phyloP scores from a whole-genome alignment of 345 rosid species.

The Garcia nutans region DNA sequence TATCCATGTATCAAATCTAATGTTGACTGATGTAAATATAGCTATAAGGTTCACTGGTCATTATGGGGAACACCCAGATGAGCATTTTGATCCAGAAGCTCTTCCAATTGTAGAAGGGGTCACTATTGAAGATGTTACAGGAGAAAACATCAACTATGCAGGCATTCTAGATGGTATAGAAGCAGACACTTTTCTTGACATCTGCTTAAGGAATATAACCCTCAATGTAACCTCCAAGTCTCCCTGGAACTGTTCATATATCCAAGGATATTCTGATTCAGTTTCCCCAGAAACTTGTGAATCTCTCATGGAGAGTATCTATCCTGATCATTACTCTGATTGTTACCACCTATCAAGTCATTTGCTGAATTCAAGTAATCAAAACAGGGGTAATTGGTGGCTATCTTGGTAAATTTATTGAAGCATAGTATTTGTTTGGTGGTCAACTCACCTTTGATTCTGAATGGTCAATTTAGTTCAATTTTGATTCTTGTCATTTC shows the following conservation, averaged over 20 bases:
- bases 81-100: constrained; percentile 59
- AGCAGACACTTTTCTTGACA: constrained; percentile 60
- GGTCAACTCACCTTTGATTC: constrained; percentile 26
- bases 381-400: constrained; percentile 50
- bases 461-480: constrained; percentile 25
- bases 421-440: constrained; percentile 29
- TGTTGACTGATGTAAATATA: constrained; percentile 51
- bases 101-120: constrained; percentile 67
- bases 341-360: constrained; percentile 57
- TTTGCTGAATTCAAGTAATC: constrained; percentile 39
- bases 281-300: constrained; percentile 78
- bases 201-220: constrained; percentile 72
- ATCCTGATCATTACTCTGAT: constrained; percentile 57
- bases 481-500: constrained; percentile 47
- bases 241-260: constrained; percentile 79
- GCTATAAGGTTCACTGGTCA: constrained; percentile 69
- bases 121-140: constrained; percentile 67
- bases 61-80: constrained; percentile 93
- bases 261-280: constrained; percentile 71
- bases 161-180: constrained; percentile 85
- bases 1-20: constrained; percentile 59
- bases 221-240: constrained; percentile 43
- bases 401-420: constrained; percentile 58
- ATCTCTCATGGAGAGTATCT: constrained; percentile 52
- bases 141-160: constrained; percentile 59